phyloP scores from a whole-genome alignment of 2,329 filamentous ascomycete species.

The Colletotrichum plurivorum region DNA sequence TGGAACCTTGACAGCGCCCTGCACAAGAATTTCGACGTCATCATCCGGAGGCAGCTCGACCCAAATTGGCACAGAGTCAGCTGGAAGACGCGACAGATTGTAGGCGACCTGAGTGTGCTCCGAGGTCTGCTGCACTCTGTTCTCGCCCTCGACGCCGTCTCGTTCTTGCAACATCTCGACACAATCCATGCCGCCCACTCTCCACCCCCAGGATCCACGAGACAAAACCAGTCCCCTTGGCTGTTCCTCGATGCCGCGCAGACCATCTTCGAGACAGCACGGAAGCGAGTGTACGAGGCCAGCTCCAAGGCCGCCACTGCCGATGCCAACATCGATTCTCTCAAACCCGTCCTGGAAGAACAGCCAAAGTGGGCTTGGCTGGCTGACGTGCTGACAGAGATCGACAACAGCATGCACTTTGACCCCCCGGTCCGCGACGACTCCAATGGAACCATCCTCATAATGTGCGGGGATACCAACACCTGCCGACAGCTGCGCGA shows the following conservation, averaged over 20 bases:
- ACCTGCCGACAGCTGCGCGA: conserved; percentile 92
- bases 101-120: conserved; percentile 87
- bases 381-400: conserved; percentile 92
- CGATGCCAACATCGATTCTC: conserved; percentile 67
- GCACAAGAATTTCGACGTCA: conserved; percentile 91
- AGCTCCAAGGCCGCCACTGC: conserved; percentile 63
- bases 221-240: conserved; percentile 94
- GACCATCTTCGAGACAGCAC: conserved; percentile 92
- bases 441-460: conserved; percentile 91
- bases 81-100: conserved; percentile 95
- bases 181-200: conserved; percentile 93
- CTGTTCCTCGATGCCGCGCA: conserved; percentile 95
- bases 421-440: conserved; percentile 83
- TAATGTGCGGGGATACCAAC: conserved; percentile 93
- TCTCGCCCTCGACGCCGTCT: conserved; percentile 89
- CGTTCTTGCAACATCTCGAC: conserved; percentile 93
- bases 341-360: conserved; percentile 90
- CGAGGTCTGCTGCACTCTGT: conserved; percentile 86
- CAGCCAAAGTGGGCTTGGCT: conserved; percentile 94
- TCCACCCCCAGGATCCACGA: conserved; percentile 87
- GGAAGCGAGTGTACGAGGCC: conserved; percentile 86
- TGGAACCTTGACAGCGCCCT: conserved; percentile 96
- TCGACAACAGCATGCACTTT: conserved; percentile 90
- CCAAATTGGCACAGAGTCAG: conserved; percentile 98
- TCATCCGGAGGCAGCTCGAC: conserved; percentile 90